Evolutionary conservation across 306 rosid genomes (phyloP), one percentile per base, ranked within the genome.

Genomic region (Amphicarpaea edgeworthii): DNA sequence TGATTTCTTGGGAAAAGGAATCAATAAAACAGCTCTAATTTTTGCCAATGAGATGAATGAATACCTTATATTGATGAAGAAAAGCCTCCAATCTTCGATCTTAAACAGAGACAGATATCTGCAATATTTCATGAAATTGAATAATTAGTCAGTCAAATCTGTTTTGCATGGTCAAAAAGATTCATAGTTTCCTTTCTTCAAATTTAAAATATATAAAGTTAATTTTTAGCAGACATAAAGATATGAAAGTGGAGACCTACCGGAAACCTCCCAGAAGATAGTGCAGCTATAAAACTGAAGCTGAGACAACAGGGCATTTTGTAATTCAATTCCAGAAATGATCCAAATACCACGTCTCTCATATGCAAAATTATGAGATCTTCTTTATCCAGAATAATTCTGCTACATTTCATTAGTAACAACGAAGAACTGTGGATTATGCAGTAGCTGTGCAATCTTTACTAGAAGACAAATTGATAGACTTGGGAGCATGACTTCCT

Each of bases 391-490:
- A 64, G 30, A 59, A 73, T 58, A 54, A 40, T 83, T 85, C 67
- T 66, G 80, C 81, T 61, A 68, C 72, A 37, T 69, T 79, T 73
- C 67, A 68, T 78, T 47, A 49, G 83, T 68, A 77, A 73, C 63
- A 76, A 66, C 57, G 45, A 14, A 65, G 64, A 23, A 80, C 51
- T 46, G 74, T 34, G 17, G 73, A 43, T 83, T 82, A 95, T 72
- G 96, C 97, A 85, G 92, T 81, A 26, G 97, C 97, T 59, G 97
- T 84, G 54, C 92, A 90, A 40, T 87, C 94, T 78, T 84, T 87
- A 75, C 81, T 68, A 43, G 96, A 74, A 76, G 95, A 69, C 83
- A 85, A 84, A 85, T 82, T 81, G 79, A 84, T 63, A 43, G 90
- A 62, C 85, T 82, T 95, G 26, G 92, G 83, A 61, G 84, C 68